Conservation (phyloP, 768 basidiomycete genomes). For the Boletus insuetus region DNA sequence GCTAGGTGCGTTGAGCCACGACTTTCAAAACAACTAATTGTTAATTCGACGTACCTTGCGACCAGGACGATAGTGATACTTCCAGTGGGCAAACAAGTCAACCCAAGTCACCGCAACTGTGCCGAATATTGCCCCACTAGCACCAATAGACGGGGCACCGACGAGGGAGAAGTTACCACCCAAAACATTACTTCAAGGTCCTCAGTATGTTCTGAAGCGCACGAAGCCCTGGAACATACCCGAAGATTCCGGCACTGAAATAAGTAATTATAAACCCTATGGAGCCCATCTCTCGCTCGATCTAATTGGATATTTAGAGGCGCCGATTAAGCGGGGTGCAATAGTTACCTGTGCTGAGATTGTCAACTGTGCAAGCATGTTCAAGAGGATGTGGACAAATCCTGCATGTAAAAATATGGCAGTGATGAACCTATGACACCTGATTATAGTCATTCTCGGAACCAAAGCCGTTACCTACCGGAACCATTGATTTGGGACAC, state of each 20-base stretch:
- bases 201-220: constrained; percentile 1
- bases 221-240: constrained; percentile 40
- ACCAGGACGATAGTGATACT: constrained; percentile 77
- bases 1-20: constrained; percentile 39
- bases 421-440: constrained; percentile 64
- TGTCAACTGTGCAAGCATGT: constrained; percentile 84
- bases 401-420: constrained; percentile 94
- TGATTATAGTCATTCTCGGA: constrained; percentile 44
- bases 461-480: constrained; percentile 36
- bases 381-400: constrained; percentile 87
- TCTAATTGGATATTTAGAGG: constrained; percentile 39
- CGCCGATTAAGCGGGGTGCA: not conserved
- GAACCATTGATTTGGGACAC: constrained; percentile 55
- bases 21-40: not conserved
- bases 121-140: constrained; percentile 91
- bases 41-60: constrained; percentile 53
- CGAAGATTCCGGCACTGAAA: constrained; percentile 89
- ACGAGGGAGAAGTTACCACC: constrained; percentile 93
- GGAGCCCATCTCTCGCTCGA: constrained; percentile 92
- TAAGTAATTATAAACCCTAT: constrained; percentile 83
- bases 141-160: constrained; percentile 86
- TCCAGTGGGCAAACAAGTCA: constrained; percentile 91
- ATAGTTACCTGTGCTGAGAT: constrained; percentile 68
- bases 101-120: constrained; percentile 84
- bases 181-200: constrained; percentile 61